Percentiles rank a stretch among this genome's conserved stretches.
These are phyloP conservation scores for Leccinum angustisporum DNA, from an alignment of 1,284 basidiomycete genomes.

Conservation along the genomic window DNA sequence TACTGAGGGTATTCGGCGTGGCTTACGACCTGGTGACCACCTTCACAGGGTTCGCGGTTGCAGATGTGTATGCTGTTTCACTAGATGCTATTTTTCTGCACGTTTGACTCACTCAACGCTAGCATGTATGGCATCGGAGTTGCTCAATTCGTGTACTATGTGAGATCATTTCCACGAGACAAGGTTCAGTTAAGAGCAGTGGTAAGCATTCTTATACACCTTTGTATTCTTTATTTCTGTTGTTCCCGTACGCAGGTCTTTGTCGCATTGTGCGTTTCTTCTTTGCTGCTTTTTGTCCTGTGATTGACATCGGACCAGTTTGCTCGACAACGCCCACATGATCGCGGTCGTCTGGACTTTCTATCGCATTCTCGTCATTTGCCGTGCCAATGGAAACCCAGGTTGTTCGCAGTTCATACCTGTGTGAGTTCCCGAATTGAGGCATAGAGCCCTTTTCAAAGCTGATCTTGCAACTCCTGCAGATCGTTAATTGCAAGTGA, in stretches of 20 bases:
- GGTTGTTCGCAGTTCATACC: slow-evolving; percentile 8
- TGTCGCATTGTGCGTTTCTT: slow-evolving; percentile 11
- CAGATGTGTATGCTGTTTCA: not conserved
- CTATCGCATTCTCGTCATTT: slow-evolving; percentile 8
- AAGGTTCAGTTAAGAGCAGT: not conserved
- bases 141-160: slow-evolving; percentile 20
- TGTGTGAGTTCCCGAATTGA: slow-evolving; percentile 8
- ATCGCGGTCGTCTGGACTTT: not conserved
- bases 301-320: slow-evolving; percentile 10
- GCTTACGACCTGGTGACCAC: no score
- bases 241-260: slow-evolving; percentile 8
- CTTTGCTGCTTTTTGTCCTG: no score
- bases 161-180: slow-evolving; percentile 19
- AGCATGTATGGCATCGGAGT: slow-evolving; percentile 16
- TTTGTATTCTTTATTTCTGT: not conserved
- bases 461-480: not conserved
- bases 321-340: slow-evolving; percentile 14
- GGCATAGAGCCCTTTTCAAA: not conserved
- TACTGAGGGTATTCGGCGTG: no score
- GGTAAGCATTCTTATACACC: slow-evolving; percentile 6
- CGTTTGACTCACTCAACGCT: not conserved
- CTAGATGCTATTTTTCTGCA: not conserved
- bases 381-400: not conserved
- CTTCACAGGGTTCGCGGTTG: no score
- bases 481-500: slow-evolving; percentile 13